Conservation (phyloP, 2,329 filamentous ascomycete genomes). For the Monosporascus sp. region DNA sequence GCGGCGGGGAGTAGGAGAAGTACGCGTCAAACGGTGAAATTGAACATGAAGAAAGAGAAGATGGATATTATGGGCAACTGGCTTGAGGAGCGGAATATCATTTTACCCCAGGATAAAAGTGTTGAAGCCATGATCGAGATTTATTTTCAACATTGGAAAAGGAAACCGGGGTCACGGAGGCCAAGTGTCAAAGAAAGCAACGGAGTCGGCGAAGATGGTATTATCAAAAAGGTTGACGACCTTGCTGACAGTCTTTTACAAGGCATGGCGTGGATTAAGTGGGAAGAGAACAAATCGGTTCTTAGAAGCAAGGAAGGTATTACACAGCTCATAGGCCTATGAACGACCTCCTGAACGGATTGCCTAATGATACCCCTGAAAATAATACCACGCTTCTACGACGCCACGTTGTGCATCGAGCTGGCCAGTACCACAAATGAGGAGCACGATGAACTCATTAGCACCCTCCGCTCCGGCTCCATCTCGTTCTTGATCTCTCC, state of each 20-base stretch:
- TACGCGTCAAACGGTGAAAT: slow-evolving; percentile 30
- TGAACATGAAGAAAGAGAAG: slow-evolving; percentile 51
- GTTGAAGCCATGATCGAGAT: slow-evolving; percentile 6
- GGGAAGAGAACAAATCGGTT: slow-evolving; percentile 55
- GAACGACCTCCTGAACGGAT: background rate
- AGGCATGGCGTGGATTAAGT: slow-evolving; percentile 67
- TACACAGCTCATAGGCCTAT: slow-evolving; percentile 8
- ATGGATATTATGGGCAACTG: slow-evolving; percentile 56
- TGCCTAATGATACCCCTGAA: no score
- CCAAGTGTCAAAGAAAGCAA: background rate
- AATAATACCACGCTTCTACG: no score
- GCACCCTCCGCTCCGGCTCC: no score
- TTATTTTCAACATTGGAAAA: background rate
- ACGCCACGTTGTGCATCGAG: no score
- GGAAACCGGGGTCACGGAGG: background rate
- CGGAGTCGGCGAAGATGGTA: slow-evolving; percentile 10
- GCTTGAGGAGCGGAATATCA: slow-evolving; percentile 31
- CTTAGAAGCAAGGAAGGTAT: slow-evolving; percentile 24
- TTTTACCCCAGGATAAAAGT: slow-evolving; percentile 7
- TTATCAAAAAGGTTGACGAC: slow-evolving; percentile 67
- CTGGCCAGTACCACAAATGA: no score
- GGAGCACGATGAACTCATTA: no score
- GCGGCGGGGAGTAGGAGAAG: slow-evolving; percentile 17
- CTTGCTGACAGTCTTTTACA: slow-evolving; percentile 75
- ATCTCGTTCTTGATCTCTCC: no score